These are phyloP conservation scores for Trichoderma sp. DNA, from an alignment of 2,329 filamentous ascomycete species.

Conservation along the genomic window DNA sequence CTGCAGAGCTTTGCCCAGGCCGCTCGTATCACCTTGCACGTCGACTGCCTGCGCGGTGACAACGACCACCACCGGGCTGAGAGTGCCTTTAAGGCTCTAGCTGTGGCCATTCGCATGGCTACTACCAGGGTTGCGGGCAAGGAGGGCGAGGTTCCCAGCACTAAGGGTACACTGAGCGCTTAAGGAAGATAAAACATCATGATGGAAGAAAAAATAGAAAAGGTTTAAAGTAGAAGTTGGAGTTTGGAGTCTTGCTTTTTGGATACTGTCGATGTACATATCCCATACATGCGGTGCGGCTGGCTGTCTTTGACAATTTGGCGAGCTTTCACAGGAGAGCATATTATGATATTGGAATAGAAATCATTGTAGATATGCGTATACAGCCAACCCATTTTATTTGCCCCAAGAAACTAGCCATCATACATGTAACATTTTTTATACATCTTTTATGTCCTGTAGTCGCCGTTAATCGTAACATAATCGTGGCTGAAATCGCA, in stretches of 20 bases:
- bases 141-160: constrained; percentile 92
- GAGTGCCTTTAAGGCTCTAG: constrained; percentile 95
- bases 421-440: neutral
- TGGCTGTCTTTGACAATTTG: neutral
- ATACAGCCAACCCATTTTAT: neutral
- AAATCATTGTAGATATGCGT: neutral
- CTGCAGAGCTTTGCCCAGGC: constrained; percentile 91
- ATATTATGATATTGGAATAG: neutral
- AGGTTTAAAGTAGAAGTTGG: neutral
- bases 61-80: constrained; percentile 98
- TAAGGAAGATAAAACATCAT: constrained; percentile 32
- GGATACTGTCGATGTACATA: neutral
- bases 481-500: constrained; percentile 87
- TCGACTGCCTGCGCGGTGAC: constrained; percentile 84
- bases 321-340: neutral
- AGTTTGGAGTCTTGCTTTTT: constrained; percentile 10
- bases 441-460: constrained; percentile 53
- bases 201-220: neutral
- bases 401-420: neutral
- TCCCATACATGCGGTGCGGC: neutral
- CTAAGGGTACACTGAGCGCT: constrained; percentile 82
- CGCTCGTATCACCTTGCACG: constrained; percentile 89
- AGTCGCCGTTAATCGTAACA: constrained; percentile 68
- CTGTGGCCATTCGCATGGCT: constrained; percentile 79
- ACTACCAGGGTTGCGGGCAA: constrained; percentile 73